Evolutionary conservation across 1,284 basidiomycete species (phyloP), one percentile per base, ranked within the genome.

Genomic region (Trametes versicolor): DNA sequence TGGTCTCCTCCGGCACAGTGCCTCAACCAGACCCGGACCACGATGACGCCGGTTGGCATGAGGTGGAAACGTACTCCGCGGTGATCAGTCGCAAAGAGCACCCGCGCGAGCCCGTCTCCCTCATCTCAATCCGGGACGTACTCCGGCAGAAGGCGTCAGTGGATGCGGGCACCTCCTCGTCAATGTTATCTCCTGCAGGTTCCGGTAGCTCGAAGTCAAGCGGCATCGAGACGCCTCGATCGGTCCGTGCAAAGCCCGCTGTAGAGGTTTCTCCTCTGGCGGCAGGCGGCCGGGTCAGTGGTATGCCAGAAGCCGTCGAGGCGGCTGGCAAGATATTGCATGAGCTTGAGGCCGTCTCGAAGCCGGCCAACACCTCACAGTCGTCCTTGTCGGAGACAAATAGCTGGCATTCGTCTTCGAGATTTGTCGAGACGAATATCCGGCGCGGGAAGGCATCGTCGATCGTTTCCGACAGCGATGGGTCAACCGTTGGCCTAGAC

Each of bases 51-150:
- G 79, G 85, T 1, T 90, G 88, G 88, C 81, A 87, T 61, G 86
- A 88, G 65, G 81, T 85, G 0, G 90, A 91, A 69, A 69, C 81
- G 4, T 89, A 82, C 68, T 87, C 86, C 2, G 82, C 87, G 0
- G 81, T 86, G 12, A 85, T 91, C 64, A 83, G 80, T 37, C 79
- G 90, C 17, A 89, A 88, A 71, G 87, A 89, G 64, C 83, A 89
- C 69, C 84, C 87, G 0, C 81, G 84, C 32, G 89, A 91, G 68
- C 79, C 83, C 0, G 81, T 87, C 0, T 82, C 84, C 0, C 70
- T 91, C 15, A 76, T 89, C 5, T 84, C 85, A 0, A 77, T 91
- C 15, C 80, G 87, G 1, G 88, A 89, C 50, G 88, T 90, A 9
- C 76, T 91, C 5, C 80, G 87, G 19, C 83, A 85, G 63, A 85